Base-by-base conservation (phyloP, 2,329 filamentous ascomycete genomes). In the Alternaria atra region DNA sequence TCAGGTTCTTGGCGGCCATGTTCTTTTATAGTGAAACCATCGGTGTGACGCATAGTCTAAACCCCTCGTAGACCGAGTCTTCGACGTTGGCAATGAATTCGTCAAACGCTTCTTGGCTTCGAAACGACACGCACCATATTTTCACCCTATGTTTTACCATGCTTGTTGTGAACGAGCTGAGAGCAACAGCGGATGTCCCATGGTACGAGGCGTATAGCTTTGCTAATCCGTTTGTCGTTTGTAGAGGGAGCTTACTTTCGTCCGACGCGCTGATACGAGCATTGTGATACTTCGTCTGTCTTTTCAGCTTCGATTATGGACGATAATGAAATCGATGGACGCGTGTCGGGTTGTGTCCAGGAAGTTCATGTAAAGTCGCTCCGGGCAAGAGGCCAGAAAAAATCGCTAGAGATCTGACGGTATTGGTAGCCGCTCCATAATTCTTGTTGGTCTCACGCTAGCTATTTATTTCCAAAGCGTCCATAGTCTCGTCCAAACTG, bases 111-210 rank as follows among this genome's bases (percentile, higher is more conserved):
- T 47, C 40, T 13, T 46, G 17, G 23, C 12, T 46, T 17, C 10
- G 29, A 23, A 55, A 55, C 5, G 52, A 35, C 29, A 55, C 52
- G 42, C 17, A 48, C 23, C 40, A 47, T 47, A 29, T 20, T 10
- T 9, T 2, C 20, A 20, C 20, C 20, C 20, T 20, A 20, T 20
- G 20, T 20, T 20, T 20, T 20, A 20, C 20, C 20, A 20, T 37
- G 20, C 27, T 48, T 15, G 30, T 10, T 6, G n/a, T 32, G 7
- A 30, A 8, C 15, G 40, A n/a, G 29, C 17, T 27, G 27, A 46
- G 27, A 8, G 1, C 27, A n/a, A 29, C 42, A 23, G 17, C 25
- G 27, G n/a, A 2, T 27, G 9, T 20, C 42, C 42, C 23, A 44
- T 44, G 13, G 15, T 27, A 15, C 6, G 1, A 15, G 25, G 23